Evolutionary conservation across 331 rosid species (phyloP), one percentile per base, ranked within the genome.

Genomic region (Acacia pycnantha): DNA sequence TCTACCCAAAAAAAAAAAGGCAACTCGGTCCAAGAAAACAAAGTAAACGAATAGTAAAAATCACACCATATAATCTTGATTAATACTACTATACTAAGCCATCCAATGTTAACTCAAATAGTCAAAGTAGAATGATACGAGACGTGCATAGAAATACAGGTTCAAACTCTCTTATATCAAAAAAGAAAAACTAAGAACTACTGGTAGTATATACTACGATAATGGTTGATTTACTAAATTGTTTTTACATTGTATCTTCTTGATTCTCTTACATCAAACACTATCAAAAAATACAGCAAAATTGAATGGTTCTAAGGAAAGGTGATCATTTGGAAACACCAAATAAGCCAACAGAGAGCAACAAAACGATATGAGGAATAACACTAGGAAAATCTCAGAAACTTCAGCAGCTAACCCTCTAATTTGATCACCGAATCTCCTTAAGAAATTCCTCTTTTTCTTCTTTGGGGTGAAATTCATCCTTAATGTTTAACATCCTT

Each of bases 401-500:
- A 4, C 48, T 33, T 35, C 27, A 40, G 12, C 51, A 68, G 29
- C 24, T n/a, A 37, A 21, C 6, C 27, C 74, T 14, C 27, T 14
- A 48, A 73, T 3, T 48, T 6, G 44, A 37, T 37, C 77, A 73
- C 27, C 2, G 44, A 5, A 26, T 47, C 77, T 47, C 77, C 77
- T 73, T 1, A 9, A 15, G 62, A 73, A 4, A 9, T 73, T 72
- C 41, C 41, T 46, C 31, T 12, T 56, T 12, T 3, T 56, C 64
- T 27, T 70, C 46, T 37, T 10, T 22, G 6, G 27, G 74, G 33
- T 7, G 8, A 64, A 35, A 48, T 26, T 67, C 61, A 24, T 75
- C 40, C 40, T 75, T 66, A 18, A 83, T 79, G 87, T 47, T n/a
- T n/a, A 79, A 84, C 1, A 59, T 33, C 31, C 74, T 33, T 33